phyloP scores from a whole-genome alignment of 164 flowering plant genomes.

The Tetrastigma voinierianum region DNA sequence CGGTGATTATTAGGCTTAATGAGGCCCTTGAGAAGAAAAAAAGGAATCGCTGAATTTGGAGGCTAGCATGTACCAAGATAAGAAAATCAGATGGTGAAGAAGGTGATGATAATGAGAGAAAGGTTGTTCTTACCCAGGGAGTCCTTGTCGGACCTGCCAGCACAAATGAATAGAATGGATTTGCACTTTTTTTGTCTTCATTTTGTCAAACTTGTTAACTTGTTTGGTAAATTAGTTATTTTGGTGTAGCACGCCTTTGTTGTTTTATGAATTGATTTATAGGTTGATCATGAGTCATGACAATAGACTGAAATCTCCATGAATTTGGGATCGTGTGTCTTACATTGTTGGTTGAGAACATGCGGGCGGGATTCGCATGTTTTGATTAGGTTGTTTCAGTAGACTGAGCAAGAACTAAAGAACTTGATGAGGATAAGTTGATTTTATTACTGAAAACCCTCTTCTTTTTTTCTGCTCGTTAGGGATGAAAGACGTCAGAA shows the following conservation, averaged over 20 bases:
- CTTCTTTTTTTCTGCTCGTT: too few species aligned
- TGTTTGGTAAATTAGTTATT: background rate
- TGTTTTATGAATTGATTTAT: background rate
- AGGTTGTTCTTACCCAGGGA: conserved; percentile 85
- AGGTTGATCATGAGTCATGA: background rate
- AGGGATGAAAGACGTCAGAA: too few species aligned
- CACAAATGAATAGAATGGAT: conserved; percentile 32
- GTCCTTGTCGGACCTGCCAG: conserved; percentile 88
- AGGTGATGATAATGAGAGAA: conserved; percentile 55
- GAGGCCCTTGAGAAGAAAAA: conserved; percentile 88
- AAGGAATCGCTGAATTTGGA: conserved; percentile 66
- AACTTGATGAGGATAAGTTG: too few species aligned
- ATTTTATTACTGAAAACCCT: too few species aligned
- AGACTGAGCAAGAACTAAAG: too few species aligned
- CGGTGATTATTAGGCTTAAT: conserved; percentile 70
- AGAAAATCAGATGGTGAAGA: conserved; percentile 55
- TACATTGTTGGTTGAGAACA: too few species aligned
- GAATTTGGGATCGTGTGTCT: too few species aligned
- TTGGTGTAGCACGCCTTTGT: background rate
- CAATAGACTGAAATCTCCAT: too few species aligned
- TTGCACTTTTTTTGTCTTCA: background rate
- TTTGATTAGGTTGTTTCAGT: too few species aligned
- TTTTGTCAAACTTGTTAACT: conserved; percentile 3
- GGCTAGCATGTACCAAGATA: conserved; percentile 65
- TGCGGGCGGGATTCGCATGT: too few species aligned